Conservation (phyloP, 2,329 filamentous ascomycete species). For the Colletotrichum filicis region DNA sequence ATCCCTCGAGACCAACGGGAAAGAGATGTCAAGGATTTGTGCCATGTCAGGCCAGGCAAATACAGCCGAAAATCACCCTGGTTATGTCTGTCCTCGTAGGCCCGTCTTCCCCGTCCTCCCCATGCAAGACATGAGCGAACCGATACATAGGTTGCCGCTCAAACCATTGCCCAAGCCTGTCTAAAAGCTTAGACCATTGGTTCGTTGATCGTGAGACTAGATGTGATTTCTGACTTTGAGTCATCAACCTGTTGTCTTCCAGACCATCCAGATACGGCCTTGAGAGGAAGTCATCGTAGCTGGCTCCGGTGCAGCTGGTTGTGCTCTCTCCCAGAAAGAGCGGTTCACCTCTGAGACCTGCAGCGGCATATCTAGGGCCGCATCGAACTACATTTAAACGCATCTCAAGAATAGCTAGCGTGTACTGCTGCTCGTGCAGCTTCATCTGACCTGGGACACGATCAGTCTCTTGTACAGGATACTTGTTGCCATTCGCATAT, state of each 20-base stretch:
- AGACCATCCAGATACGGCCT: background rate
- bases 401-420: background rate
- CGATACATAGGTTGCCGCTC: background rate
- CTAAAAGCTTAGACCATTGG: background rate
- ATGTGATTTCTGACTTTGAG: background rate
- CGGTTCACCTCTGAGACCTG: conserved; percentile 1
- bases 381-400: background rate
- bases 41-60: background rate
- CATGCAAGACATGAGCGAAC: background rate
- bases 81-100: background rate
- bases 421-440: background rate
- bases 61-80: background rate
- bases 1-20: background rate
- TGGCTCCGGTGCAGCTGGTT: background rate
- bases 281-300: background rate
- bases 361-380: background rate
- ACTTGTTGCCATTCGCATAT: too few species aligned
- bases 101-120: background rate
- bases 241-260: background rate
- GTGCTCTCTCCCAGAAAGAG: background rate
- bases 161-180: background rate
- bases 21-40: background rate
- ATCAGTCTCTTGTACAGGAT: background rate
- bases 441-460: background rate
- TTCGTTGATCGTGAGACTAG: background rate